Evolutionary conservation across 164 flowering plant genomes (phyloP), one percentile per base, ranked within the genome.

Genomic region (Aristolochia contorta): DNA sequence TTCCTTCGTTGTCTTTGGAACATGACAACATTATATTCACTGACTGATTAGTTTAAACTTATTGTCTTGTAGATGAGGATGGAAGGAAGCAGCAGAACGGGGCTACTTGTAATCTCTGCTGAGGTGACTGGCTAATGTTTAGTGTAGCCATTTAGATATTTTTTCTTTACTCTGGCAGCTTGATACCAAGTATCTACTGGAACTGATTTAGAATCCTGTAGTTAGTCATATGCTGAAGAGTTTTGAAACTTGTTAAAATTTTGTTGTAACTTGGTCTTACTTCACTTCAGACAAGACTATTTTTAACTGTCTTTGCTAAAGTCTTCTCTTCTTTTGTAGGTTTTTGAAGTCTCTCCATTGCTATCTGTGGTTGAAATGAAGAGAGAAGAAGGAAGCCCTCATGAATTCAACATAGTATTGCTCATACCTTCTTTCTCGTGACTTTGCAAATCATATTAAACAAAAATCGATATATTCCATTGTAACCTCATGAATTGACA

Each of bases 341-440:
- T 65, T 23, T 65, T 65, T 1, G 62, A 65, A 58, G 57, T 65
- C 49, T 57, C 62, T 4, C 67, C 67, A 6, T 57, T 41, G 16
- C 32, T 65, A 10, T 65, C 56, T n/a, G 61, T 65, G 24, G 51
- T 65, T 1, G 67, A 65, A 65, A 57, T 65, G 47, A 57, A 58
- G 57, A 57, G 58, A 50, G 62, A 61, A 50, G 57, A 61, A 51
- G 67, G 67, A 2, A 61, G 56, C 12, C 43, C 56, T 24, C 41
- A 49, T 15, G 62, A 65, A 48, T 65, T 57, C 22, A 49, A 65
- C 21, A 48, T 32, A 54, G 67, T 57, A 58, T 22, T 43, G 50
- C 30, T 27, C 30, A 27, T 27, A 5, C 30, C 30, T 27, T 27
- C 2, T 22, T 27, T 13, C 12, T 47, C 1, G 9, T 8, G 1